Evolutionary conservation across 2,329 filamentous ascomycete genomes (phyloP), one percentile per base, ranked within the genome.

Genomic region (Diaporthe sp.): DNA sequence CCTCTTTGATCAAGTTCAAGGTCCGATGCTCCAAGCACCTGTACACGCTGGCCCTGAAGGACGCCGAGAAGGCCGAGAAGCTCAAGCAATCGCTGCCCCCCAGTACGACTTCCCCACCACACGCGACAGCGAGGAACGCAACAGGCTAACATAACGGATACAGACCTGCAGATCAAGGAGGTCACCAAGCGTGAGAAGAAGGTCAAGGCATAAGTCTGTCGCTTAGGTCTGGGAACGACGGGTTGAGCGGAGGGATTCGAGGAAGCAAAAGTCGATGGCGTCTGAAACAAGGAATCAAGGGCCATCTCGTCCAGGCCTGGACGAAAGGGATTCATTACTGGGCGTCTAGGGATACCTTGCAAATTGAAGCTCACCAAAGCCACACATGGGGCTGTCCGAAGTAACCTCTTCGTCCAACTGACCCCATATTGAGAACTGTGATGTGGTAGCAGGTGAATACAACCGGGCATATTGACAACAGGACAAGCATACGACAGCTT

Each of bases 61-160:
- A 99, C 90, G 92, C 92, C 85, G 97, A 98, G 87, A 98, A 98
- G 95, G 97, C 96, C 88, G 97, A 98, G 91, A 99, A 99, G 94
- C 93, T 99, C 82, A 98, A 98, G 95, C 96, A 98, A 92, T 95
- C 93, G 87, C 92, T 99, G 80, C 97, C 97, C 84, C 97, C 97
- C 83, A 94, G 97, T 99, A 96, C 84, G 95, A 89, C 75, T 55
- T 37, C 57, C 37, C 61, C 60, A 44, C 25, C 58, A 65, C 58
- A 57, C 31, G 28, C 71, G 49, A 31, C 17, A 44, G 12, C 58
- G 46, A 73, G 25, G 15, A 17, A 31, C 17, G 22, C 73, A 57
- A 42, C 4, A 89, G 86, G 89, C 78, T 76, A 79, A 80, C 77
- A 79, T 79, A 78, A 44, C 57, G 44, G 53, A 77, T 80, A 79